These are phyloP conservation scores for Blastocystis sp. DNA, from an alignment of 352 stramenopile genomes.

Conservation along the genomic window DNA sequence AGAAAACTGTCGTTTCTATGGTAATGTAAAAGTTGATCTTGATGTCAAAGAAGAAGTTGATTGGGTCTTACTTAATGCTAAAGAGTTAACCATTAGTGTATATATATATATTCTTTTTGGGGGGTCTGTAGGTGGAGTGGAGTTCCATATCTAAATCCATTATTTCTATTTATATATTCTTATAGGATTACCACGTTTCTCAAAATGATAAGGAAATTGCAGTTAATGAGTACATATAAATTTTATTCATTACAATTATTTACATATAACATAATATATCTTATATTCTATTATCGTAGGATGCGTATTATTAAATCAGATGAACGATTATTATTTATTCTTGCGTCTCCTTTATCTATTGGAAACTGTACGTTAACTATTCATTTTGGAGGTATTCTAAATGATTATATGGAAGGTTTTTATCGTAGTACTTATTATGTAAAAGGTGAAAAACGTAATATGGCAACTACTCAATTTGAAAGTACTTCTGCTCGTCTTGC, in stretches of 20 bases:
- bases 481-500: conserved; percentile 64
- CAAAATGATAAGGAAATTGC: conserved; percentile 38
- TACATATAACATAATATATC: conserved; percentile 48
- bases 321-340: conserved; percentile 38
- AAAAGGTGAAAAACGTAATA: conserved; percentile 66
- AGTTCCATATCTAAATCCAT: conserved; percentile 37
- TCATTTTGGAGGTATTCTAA: conserved; percentile 52
- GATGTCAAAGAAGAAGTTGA: conserved; percentile 49
- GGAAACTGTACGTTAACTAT: conserved; percentile 47
- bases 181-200: conserved; percentile 9
- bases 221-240: conserved; percentile 49
- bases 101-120: conserved; percentile 41
- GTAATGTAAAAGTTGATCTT: conserved; percentile 49
- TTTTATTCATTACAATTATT: conserved; percentile 51
- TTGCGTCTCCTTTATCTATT: conserved; percentile 43
- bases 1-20: conserved; percentile 57
- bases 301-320: conserved; percentile 53
- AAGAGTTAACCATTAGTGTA: conserved; percentile 61
- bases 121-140: conserved; percentile 38
- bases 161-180: conserved; percentile 24
- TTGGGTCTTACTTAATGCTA: conserved; percentile 69
- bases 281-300: conserved; percentile 44
- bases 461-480: conserved; percentile 76
- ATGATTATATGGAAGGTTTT: conserved; percentile 79
- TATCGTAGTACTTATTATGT: conserved; percentile 74